Percentiles rank a stretch among this genome's conserved stretches.
phyloP scores from a whole-genome alignment of 345 rosid genomes.

The Populus deltoides region DNA sequence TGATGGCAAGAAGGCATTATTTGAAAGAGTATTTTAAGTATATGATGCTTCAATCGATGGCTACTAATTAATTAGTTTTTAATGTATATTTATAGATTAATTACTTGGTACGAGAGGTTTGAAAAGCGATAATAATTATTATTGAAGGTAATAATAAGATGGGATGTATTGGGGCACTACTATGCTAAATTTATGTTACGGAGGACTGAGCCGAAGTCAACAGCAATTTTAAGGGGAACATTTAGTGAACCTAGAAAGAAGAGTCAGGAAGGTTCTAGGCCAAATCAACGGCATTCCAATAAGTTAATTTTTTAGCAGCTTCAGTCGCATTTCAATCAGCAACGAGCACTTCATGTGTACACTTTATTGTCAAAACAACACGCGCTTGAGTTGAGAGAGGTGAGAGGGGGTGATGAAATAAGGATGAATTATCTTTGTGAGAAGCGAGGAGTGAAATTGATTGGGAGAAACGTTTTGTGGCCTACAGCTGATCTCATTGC shows the following conservation, averaged over 20 bases:
- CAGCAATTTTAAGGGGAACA: slow-evolving; percentile 74
- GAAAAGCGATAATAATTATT: no score
- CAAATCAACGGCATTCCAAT: slow-evolving; percentile 76
- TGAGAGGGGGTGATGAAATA: slow-evolving; percentile 94
- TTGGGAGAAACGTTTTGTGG: slow-evolving; percentile 90
- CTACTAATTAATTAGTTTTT: no score
- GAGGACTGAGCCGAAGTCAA: slow-evolving; percentile 54
- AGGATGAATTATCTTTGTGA: slow-evolving; percentile 75
- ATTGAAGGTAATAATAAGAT: no score
- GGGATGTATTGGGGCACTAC: no score
- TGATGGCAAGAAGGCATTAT: no score
- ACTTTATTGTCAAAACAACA: slow-evolving; percentile 80
- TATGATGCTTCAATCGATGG: no score
- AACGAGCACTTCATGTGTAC: slow-evolving; percentile 83
- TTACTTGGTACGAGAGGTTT: no score
- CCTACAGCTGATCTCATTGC: slow-evolving; percentile 79
- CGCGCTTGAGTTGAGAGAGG: slow-evolving; percentile 86
- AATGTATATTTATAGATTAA: no score
- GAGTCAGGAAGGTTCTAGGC: slow-evolving; percentile 51
- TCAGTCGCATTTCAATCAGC: slow-evolving; percentile 90
- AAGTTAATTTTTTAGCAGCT: slow-evolving; percentile 91
- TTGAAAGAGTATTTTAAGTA: no score
- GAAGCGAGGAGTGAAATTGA: slow-evolving; percentile 77
- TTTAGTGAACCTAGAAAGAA: slow-evolving; percentile 69
- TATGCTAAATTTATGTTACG: no score